Evolutionary conservation across 768 basidiomycete genomes (phyloP), one percentile per base, ranked within the genome.

Genomic region (Sistotremastrum niveocremeum): DNA sequence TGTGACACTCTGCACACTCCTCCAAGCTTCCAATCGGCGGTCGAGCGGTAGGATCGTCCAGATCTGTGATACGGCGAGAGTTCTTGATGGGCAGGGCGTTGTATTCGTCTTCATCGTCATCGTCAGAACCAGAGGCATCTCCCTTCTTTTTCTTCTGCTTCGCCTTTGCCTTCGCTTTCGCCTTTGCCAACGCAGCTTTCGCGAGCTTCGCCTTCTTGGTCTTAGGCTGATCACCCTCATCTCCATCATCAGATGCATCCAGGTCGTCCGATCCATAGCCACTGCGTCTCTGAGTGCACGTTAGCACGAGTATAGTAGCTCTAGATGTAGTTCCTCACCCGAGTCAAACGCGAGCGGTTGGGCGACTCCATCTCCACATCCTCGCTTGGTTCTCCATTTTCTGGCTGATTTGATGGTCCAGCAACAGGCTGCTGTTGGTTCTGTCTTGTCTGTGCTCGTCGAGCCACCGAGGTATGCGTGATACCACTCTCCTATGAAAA

Each of bases 21-120:
- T 79, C 79, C 46, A 93, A 84, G 51, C 77, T 79, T 1, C 94
- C 94, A 4, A 81, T 69, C 3, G 81, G 67, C 1, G 83, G 85
- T 49, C 0, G 60, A 52, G 11, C 52, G 41, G 51, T 63, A 34
- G 53, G 51, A 48, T 39, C 59, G 57, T 52, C 63, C 53, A 53
- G 52, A 53, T 36, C 55, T 42, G 53, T 62, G 10, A 59, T 56
- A 61, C 66, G 64, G 57, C 69, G 52, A 41, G 66, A 67, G 56
- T 71, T 80, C 7, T 20, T 20, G 20, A 20, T 20, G 20, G 79
- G 78, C 7, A 77, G 60, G 6, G 79, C 78, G 4, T 66, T 79
- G 52, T 84, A 84, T n/a, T 75, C 70, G 47, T 79, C 79, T 12
- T 82, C 79, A 8, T 81, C 76, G 3, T 73, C 72, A 3, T 74